phyloP scores from a whole-genome alignment of 1,284 basidiomycete genomes.

The Trametes sp. region DNA sequence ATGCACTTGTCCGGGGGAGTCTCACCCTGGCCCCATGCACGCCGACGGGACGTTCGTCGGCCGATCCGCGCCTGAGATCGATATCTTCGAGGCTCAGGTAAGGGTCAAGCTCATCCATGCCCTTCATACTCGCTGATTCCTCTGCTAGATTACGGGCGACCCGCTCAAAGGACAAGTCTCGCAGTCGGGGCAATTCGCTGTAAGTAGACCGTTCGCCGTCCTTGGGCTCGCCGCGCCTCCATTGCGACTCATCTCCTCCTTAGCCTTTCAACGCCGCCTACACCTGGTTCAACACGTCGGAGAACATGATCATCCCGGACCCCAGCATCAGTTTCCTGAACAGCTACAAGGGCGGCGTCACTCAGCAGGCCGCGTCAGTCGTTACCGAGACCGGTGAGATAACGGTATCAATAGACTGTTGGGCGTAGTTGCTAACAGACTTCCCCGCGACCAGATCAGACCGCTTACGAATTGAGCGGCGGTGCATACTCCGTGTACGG shows the following conservation, averaged over 20 bases:
- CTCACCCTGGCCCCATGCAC: constrained; percentile 82
- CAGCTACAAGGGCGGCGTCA: constrained; percentile 58
- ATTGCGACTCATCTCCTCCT: too few relatives aligned
- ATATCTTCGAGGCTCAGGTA: constrained; percentile 68
- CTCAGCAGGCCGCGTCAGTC: constrained; percentile 57
- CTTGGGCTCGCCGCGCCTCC: too few relatives aligned
- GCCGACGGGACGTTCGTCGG: constrained; percentile 70
- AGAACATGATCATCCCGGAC: constrained; percentile 54
- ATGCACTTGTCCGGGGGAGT: constrained; percentile 84
- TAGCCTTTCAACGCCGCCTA: constrained; percentile 58
- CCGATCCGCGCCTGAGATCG: constrained; percentile 86
- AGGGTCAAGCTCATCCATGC: neutral
- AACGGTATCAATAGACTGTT: constrained; percentile 45
- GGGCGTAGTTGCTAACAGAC: neutral
- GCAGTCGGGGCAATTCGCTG: constrained; percentile 55
- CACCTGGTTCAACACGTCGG: constrained; percentile 51
- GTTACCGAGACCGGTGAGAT: constrained; percentile 36
- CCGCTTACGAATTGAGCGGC: constrained; percentile 51
- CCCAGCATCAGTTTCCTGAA: constrained; percentile 53
- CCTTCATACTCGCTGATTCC: too few relatives aligned
- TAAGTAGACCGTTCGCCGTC: constrained; percentile 29
- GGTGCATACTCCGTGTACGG: constrained; percentile 64
- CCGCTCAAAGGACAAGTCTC: constrained; percentile 49
- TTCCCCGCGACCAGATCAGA: constrained; percentile 40
- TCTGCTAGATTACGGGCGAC: constrained; percentile 40